These are phyloP conservation scores for Boeremia exigua DNA, from an alignment of 2,329 filamentous ascomycete genomes.

Conservation along the genomic window DNA sequence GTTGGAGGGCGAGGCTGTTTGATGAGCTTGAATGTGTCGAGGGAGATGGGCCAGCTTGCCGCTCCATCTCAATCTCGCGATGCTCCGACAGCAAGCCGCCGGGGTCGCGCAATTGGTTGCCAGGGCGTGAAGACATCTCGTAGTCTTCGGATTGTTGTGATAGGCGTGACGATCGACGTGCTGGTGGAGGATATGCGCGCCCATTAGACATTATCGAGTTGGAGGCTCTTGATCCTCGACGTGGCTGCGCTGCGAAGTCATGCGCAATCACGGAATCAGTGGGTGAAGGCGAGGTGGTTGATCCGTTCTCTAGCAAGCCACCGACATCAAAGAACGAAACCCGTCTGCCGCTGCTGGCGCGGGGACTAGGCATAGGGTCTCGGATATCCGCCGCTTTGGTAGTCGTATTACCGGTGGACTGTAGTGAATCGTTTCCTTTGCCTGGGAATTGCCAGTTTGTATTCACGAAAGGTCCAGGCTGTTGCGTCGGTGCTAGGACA, in stretches of 20 bases:
- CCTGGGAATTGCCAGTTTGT: slow-evolving; percentile 45
- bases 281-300: slow-evolving; percentile 35
- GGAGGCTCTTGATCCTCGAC: slow-evolving; percentile 42
- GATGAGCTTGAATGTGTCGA: slow-evolving; percentile 26
- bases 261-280: slow-evolving; percentile 48
- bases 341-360: slow-evolving; percentile 54
- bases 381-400: slow-evolving; percentile 32
- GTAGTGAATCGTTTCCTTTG: slow-evolving; percentile 22
- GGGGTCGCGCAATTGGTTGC: slow-evolving; percentile 34
- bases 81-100: slow-evolving; percentile 35
- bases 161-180: slow-evolving; percentile 40
- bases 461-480: slow-evolving; percentile 33
- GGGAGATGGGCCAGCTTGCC: slow-evolving; percentile 17
- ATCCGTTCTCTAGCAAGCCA: slow-evolving; percentile 69
- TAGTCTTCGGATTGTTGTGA: slow-evolving; percentile 45
- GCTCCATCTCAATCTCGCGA: slow-evolving; percentile 27
- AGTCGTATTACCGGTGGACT: slow-evolving; percentile 31
- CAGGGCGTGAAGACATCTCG: slow-evolving; percentile 32
- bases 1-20: slow-evolving; percentile 14
- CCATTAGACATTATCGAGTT: slow-evolving; percentile 29
- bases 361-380: slow-evolving; percentile 48
- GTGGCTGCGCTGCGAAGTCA: slow-evolving; percentile 49
- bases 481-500: slow-evolving; percentile 30
- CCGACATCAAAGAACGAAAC: slow-evolving; percentile 89
- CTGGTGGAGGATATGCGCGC: slow-evolving; percentile 33